Base-by-base conservation (phyloP, 2,329 filamentous ascomycete genomes). In the Colletotrichum sp. region DNA sequence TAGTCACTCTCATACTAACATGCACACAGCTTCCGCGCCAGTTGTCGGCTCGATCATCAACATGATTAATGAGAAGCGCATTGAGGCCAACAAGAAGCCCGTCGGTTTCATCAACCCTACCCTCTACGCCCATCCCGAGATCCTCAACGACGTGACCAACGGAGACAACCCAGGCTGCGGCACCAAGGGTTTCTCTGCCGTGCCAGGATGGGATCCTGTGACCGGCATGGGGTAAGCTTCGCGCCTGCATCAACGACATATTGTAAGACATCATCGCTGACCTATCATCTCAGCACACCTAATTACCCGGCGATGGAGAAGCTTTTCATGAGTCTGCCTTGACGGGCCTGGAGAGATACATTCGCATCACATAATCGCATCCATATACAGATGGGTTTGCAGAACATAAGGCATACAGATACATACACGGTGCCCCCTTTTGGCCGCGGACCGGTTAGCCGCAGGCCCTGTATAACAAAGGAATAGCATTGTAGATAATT, bases 31-130 rank as follows among this genome's bases (percentile, higher is more conserved):
- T 39, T 80, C 83, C 8, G 82, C 82, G 6, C 84, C 84, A 4
- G 79, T 82, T 16, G 82, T 84, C n/a, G 83, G 79, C 7, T 78
- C 79, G 43, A 82, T 86, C 69, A 76, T 85, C 56, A 81, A 78
- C n/a, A 77, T 83, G 61, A 79, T 83, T 8, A 84, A 83, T 30
- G 81, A 80, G 55, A 80, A 81, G 76, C 78, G 81, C 12, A 58
- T 83, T 60, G 71, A 71, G n/a, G 79, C 76, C 1, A 80, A 80
- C 10, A 84, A 83, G 79, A 75, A 78, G 12, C 72, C 79, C 0
- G 76, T 83, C 3, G 82, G 82, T 60, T 72, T 76, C 10, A 72
- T 77, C 65, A 77, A 77, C 32, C 76, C 76, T 6, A 67, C 65
- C 12, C 68, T 77, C 5, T 83, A 83, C 61, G 66, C 74, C 22